Evolutionary conservation across 2,329 filamentous ascomycete species (phyloP), one percentile per base, ranked within the genome.

Genomic region (Cordyceps cicadae): DNA sequence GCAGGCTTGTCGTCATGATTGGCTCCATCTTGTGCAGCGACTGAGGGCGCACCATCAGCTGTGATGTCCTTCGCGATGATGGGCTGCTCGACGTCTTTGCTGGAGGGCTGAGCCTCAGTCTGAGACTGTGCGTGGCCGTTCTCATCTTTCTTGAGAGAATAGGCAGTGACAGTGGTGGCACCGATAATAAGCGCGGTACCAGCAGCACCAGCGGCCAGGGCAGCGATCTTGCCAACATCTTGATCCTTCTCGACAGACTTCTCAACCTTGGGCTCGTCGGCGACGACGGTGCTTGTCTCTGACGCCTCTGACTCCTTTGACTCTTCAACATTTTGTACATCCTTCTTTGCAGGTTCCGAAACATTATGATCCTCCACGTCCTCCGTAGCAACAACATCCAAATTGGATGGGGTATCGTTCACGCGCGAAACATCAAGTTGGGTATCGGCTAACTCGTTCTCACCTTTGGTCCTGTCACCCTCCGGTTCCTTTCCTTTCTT

Each of bases 391-490:
- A 19, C 61, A 37, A 39, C 46, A 49, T 53, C 45, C 51, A 60
- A 53, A 46, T 51, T 52, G 34, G 48, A 52, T 39, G 60, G 54
- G 54, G 54, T 59, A 62, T 62, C 54, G 32, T 54, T 51, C 48
- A 58, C 54, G n/a, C 34, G 49, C 54, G 50, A 48, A 62, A 54
- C 21, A 41, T 58, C 49, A 62, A 53, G 8, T 58, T 58, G 53
- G 59, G 59, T 58, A 58, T 62, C 54, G 54, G 48, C 49, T 55
- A 53, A 15, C 39, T 63, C 37, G 11, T 54, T 59, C 49, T 60
- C 48, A 54, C 54, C 62, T 60, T 63, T 57, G 32, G 72, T 70
- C 59, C 69, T 72, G 64, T 54, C 52, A 41, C n/a, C 51, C 14
- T 54, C 58, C 41, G 50, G 15, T 14, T 60, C 34, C 19, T 39